phyloP scores from a whole-genome alignment of 2,329 filamentous ascomycete genomes.

The Botrytis porri region DNA sequence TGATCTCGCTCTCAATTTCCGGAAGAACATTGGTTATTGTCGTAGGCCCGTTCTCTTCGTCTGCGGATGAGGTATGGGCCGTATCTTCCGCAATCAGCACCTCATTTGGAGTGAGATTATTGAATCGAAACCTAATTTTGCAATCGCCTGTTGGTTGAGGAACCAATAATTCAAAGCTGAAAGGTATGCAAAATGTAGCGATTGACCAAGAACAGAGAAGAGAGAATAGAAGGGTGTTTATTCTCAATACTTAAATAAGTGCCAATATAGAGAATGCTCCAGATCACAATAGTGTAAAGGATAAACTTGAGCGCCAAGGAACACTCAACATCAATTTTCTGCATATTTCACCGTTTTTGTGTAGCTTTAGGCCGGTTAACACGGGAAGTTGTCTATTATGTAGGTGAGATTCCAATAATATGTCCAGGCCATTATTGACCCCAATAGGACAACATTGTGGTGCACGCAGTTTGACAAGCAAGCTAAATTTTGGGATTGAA shows the following conservation, averaged over 20 bases:
- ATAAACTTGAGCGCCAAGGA: background rate
- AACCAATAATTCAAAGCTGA: background rate
- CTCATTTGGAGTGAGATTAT: background rate
- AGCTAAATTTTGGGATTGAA: background rate
- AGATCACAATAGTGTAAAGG: background rate
- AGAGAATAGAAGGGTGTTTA: background rate
- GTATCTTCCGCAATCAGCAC: background rate
- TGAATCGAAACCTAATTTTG: constrained; percentile 7
- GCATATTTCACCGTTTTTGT: background rate
- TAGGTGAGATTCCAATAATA: background rate
- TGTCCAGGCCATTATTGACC: background rate
- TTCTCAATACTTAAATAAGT: background rate
- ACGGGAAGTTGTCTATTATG: background rate
- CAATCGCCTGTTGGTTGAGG: background rate
- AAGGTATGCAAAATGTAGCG: background rate
- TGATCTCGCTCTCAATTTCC: background rate
- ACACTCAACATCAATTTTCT: background rate
- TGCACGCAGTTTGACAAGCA: background rate
- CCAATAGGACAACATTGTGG: background rate
- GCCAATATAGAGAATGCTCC: background rate
- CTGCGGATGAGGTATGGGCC: background rate
- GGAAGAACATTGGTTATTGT: background rate
- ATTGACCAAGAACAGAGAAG: background rate
- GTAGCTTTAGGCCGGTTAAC: background rate
- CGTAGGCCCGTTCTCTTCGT: background rate